phyloP scores from a whole-genome alignment of 73 alveolate genomes.

The Effrenium voratum region DNA sequence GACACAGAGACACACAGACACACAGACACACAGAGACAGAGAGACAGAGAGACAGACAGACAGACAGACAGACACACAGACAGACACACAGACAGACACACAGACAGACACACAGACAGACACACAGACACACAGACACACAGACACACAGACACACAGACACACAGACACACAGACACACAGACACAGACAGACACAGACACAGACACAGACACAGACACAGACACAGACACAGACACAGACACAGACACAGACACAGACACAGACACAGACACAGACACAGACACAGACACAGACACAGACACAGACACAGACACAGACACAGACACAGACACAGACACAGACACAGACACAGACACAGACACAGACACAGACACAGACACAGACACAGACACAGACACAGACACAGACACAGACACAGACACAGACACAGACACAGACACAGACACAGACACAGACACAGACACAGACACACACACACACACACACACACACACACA shows the following conservation, averaged over 20 bases:
- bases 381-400: constrained; percentile 25
- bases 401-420: constrained; percentile 24
- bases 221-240: constrained; percentile 17
- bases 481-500: constrained; percentile 29
- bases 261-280: constrained; percentile 22
- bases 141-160: constrained; percentile 16
- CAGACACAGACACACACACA: constrained; percentile 34
- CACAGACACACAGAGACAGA: constrained; percentile 11
- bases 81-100: not conserved
- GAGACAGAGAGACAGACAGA: not conserved
- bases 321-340: constrained; percentile 24
- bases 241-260: constrained; percentile 16
- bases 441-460: constrained; percentile 34
- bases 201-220: constrained; percentile 23
- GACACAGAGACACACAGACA: constrained; percentile 23
- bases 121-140: constrained; percentile 28
- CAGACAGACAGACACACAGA: constrained; percentile 3
- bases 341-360: constrained; percentile 22
- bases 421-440: constrained; percentile 23
- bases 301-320: constrained; percentile 16
- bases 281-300: constrained; percentile 16
- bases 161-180: constrained; percentile 23
- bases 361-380: constrained; percentile 16
- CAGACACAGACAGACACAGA: constrained; percentile 17
- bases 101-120: not conserved